These are phyloP conservation scores for Clathrospora elynae DNA, from an alignment of 2,329 filamentous ascomycete species.

Conservation along the genomic window DNA sequence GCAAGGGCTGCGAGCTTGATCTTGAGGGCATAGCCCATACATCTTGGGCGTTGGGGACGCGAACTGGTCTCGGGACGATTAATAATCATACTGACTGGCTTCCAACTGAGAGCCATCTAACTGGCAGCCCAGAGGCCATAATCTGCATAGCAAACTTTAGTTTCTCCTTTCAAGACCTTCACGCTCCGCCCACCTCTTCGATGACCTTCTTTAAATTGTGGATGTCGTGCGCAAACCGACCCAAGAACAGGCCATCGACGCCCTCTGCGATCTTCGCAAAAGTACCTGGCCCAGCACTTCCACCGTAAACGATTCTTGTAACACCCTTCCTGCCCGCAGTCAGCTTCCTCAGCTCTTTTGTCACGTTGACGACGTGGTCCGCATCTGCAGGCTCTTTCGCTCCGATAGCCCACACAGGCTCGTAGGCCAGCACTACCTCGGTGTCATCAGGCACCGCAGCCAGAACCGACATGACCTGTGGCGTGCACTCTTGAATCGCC, in stretches of 20 bases:
- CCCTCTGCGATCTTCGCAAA: slow-evolving; percentile 70
- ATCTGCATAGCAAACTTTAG: too few relatives aligned
- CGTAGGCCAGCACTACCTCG: slow-evolving; percentile 80
- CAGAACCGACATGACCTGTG: slow-evolving; percentile 69
- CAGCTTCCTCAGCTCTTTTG: slow-evolving; percentile 65
- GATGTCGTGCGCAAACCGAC: slow-evolving; percentile 79
- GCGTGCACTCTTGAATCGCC: slow-evolving; percentile 69
- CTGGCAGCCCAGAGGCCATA: too few relatives aligned
- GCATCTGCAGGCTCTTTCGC: slow-evolving; percentile 71
- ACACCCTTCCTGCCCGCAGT: slow-evolving; percentile 59
- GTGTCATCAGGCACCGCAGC: slow-evolving; percentile 63
- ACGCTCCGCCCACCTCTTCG: slow-evolving; percentile 65
- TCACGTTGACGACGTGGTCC: slow-evolving; percentile 74
- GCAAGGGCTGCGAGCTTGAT: too few relatives aligned
- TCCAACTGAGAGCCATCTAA: too few relatives aligned
- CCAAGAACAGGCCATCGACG: slow-evolving; percentile 81
- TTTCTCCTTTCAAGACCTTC: slow-evolving; percentile 4
- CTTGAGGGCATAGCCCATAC: too few relatives aligned
- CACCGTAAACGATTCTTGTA: slow-evolving; percentile 78
- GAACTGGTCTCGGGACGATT: too few relatives aligned
- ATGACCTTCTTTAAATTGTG: slow-evolving; percentile 74
- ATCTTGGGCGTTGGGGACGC: too few relatives aligned
- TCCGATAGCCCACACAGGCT: slow-evolving; percentile 89
- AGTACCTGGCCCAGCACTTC: slow-evolving; percentile 79
- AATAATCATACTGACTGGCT: too few relatives aligned